Conservation (phyloP, 208 protist species). For the Kentomonas sorsogonicus region DNA sequence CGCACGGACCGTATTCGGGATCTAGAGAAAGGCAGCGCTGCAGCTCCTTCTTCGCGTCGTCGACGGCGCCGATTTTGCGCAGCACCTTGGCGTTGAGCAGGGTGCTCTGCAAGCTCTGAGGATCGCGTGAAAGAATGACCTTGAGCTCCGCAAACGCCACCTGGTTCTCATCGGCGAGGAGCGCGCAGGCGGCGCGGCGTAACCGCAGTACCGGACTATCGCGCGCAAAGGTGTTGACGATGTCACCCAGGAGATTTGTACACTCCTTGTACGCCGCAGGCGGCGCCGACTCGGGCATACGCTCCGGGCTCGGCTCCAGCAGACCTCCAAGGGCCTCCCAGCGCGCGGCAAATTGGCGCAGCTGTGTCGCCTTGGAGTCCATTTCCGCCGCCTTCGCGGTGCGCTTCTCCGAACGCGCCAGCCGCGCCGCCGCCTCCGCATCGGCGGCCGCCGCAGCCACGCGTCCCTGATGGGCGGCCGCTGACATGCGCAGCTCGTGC, state of each 20-base stretch:
- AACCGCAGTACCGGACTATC: slow-evolving; percentile 80
- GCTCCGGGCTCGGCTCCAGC: slow-evolving; percentile 16
- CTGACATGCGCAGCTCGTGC: slow-evolving; percentile 46
- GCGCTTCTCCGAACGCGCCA: slow-evolving; percentile 33
- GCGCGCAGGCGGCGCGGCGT: slow-evolving; percentile 71
- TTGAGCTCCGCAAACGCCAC: slow-evolving; percentile 66
- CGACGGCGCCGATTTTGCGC: slow-evolving; percentile 62
- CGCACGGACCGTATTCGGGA: slow-evolving; percentile 77
- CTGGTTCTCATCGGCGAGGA: slow-evolving; percentile 46
- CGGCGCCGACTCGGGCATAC: neutral
- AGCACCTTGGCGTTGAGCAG: slow-evolving; percentile 67
- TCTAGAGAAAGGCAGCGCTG: slow-evolving; percentile 78
- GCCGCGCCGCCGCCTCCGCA: slow-evolving; percentile 21
- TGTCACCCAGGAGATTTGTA: slow-evolving; percentile 35
- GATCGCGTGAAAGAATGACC: slow-evolving; percentile 54
- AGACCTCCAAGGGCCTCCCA: slow-evolving; percentile 41
- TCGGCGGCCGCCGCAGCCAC: slow-evolving; percentile 46
- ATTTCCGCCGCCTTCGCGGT: slow-evolving; percentile 19
- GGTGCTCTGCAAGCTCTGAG: slow-evolving; percentile 68
- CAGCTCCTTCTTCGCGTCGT: slow-evolving; percentile 60
- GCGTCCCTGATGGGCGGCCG: slow-evolving; percentile 49
- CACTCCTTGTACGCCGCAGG: slow-evolving; percentile 36
- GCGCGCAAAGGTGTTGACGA: slow-evolving; percentile 60
- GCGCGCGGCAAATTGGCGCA: slow-evolving; percentile 30
- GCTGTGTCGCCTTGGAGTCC: slow-evolving; percentile 13